phyloP scores from a whole-genome alignment of 208 protist genomes.

The Wallacemonas rigidus region DNA sequence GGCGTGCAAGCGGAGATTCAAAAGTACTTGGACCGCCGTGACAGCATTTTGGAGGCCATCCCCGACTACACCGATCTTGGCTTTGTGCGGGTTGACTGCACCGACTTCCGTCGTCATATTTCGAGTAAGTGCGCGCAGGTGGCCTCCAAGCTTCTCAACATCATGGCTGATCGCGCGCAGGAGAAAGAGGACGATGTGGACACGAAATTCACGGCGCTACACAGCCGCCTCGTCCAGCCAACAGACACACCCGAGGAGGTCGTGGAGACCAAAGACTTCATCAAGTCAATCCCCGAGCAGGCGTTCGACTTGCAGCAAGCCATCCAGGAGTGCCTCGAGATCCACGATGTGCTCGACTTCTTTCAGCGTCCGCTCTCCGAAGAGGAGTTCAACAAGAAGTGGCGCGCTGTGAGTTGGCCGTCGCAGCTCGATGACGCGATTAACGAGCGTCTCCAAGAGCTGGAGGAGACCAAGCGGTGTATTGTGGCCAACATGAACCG shows the following conservation, averaged over 20 bases:
- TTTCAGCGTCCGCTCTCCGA: slow-evolving; percentile 88
- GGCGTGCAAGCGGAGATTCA: slow-evolving; percentile 84
- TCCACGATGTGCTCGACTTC: slow-evolving; percentile 90
- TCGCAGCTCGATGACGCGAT: slow-evolving; percentile 87
- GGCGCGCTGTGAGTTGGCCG: slow-evolving; percentile 91
- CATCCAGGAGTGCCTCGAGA: slow-evolving; percentile 76
- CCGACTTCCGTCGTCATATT: slow-evolving; percentile 69
- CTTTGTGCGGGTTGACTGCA: slow-evolving; percentile 78
- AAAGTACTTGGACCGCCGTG: slow-evolving; percentile 52
- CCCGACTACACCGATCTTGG: slow-evolving; percentile 74
- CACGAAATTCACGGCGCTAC: slow-evolving; percentile 67
- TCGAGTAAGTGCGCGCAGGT: slow-evolving; percentile 78
- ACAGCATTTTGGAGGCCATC: slow-evolving; percentile 63
- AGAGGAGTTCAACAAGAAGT: slow-evolving; percentile 95
- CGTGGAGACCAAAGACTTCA: slow-evolving; percentile 88
- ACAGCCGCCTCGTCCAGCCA: slow-evolving; percentile 59
- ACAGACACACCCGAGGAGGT: slow-evolving; percentile 90
- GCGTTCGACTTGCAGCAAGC: slow-evolving; percentile 76
- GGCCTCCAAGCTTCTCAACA: slow-evolving; percentile 59
- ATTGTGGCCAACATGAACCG: slow-evolving; percentile 83
- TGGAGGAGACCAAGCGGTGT: slow-evolving; percentile 91
- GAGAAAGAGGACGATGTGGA: slow-evolving; percentile 71
- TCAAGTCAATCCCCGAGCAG: slow-evolving; percentile 89
- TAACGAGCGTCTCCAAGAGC: slow-evolving; percentile 88
- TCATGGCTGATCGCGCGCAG: slow-evolving; percentile 75